A percentile compares a stretch with the other conserved stretches of the same genome.
Evolutionary conservation across 2,329 filamentous ascomycete species (phyloP).

Genomic region (Xylaria sp.): DNA sequence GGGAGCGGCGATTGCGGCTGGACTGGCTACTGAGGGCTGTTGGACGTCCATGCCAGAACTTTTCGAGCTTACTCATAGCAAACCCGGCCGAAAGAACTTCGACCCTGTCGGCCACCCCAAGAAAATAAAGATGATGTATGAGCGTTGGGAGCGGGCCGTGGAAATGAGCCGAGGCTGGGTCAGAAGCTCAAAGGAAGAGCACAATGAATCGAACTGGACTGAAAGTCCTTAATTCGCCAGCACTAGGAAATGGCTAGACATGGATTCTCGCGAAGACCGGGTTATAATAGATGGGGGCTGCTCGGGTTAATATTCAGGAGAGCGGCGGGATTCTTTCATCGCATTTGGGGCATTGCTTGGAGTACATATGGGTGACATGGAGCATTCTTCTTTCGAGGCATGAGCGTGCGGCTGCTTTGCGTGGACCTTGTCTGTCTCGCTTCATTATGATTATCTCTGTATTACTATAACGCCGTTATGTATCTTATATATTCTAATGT

Average conservation of each 20-base stretch:
- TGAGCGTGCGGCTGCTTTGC: constrained; percentile 12
- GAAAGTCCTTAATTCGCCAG: neutral
- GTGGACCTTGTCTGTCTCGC: constrained; percentile 1
- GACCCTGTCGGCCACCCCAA: constrained; percentile 68
- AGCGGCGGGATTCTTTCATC: neutral
- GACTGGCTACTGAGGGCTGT: constrained; percentile 78
- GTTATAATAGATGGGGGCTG: constrained; percentile 4
- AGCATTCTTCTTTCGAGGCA: constrained; percentile 12
- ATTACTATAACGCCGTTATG: constrained; percentile 29
- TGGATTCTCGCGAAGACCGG: constrained; percentile 18
- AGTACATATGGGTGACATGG: constrained; percentile 23
- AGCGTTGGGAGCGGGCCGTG: constrained; percentile 67
- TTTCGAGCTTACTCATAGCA: constrained; percentile 72
- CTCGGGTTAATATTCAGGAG: constrained; percentile 1
- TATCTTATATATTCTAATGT: neutral
- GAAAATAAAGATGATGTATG: constrained; percentile 58
- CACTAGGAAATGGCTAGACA: constrained; percentile 8
- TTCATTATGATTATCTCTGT: constrained; percentile 15
- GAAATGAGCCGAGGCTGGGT: constrained; percentile 69
- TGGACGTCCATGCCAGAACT: constrained; percentile 82
- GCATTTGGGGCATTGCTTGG: constrained; percentile 28
- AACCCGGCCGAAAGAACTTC: constrained; percentile 75
- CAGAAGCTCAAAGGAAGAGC: constrained; percentile 49
- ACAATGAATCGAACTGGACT: constrained; percentile 23
- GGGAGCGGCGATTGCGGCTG: constrained; percentile 88